These are phyloP conservation scores for Nannochloris sp. DNA, from an alignment of 139 green algal genomes.

Conservation along the genomic window DNA sequence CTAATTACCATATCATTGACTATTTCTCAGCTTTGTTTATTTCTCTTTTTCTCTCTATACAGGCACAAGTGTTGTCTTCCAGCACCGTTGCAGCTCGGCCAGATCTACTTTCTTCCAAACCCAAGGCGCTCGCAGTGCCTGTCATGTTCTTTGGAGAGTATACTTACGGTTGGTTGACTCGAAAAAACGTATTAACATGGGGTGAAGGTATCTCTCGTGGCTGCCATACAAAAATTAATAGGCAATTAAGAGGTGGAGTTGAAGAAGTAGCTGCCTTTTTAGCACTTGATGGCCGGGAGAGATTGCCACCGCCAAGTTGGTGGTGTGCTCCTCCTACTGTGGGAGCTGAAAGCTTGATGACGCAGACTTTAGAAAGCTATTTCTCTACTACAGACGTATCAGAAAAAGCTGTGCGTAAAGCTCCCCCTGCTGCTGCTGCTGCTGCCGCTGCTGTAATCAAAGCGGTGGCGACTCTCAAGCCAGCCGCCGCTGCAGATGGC, in stretches of 20 bases:
- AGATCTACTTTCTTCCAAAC: not conserved
- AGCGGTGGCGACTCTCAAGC: not conserved
- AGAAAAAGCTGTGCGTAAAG: too few species aligned
- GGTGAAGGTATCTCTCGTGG: slow-evolving; percentile 36
- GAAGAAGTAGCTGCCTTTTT: slow-evolving; percentile 7
- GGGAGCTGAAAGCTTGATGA: not conserved
- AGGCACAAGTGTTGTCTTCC: slow-evolving; percentile 32
- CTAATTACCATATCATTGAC: too few species aligned
- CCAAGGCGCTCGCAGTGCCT: slow-evolving; percentile 7
- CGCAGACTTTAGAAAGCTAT: too few species aligned
- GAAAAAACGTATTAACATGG: slow-evolving; percentile 26
- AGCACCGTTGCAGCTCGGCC: not conserved
- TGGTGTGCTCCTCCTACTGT: not conserved
- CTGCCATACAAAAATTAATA: slow-evolving; percentile 31
- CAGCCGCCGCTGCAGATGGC: not conserved
- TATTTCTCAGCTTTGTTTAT: slow-evolving; percentile 1
- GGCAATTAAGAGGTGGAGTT: slow-evolving; percentile 7
- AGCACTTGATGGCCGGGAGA: not conserved
- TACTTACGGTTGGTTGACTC: slow-evolving; percentile 56
- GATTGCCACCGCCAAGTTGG: not conserved
- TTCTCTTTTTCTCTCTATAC: not conserved
- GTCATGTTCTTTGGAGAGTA: slow-evolving; percentile 78
- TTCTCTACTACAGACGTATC: too few species aligned
- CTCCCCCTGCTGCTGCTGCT: not conserved
- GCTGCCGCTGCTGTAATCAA: not conserved